Conservation (phyloP, 805 yeast genomes). For the Metschnikowia amazonensis region DNA sequence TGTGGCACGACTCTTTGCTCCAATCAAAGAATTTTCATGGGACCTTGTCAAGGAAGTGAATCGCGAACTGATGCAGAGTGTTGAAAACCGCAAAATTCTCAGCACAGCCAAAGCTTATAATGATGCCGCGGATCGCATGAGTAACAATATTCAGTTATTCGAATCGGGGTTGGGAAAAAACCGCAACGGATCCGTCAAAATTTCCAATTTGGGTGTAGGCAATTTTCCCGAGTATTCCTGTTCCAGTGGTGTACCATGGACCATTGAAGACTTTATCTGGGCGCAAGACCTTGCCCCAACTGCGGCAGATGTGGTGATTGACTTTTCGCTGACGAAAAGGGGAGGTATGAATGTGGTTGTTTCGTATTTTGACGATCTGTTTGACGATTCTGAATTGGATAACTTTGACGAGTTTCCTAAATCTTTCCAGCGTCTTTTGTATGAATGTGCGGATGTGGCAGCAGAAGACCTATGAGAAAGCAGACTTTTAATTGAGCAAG, state of each 20-base stretch:
- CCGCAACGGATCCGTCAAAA: slow-evolving; percentile 30
- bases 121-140: slow-evolving; percentile 13
- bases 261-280: slow-evolving; percentile 29
- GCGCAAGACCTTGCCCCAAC: slow-evolving; percentile 35
- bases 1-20: slow-evolving; percentile 27
- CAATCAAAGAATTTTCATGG: slow-evolving; percentile 32
- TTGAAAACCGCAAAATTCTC: slow-evolving; percentile 23
- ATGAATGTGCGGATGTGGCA: slow-evolving; percentile 7
- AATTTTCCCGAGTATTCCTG: slow-evolving; percentile 19
- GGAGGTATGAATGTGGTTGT: slow-evolving; percentile 37
- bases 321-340: slow-evolving; percentile 25
- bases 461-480: no score
- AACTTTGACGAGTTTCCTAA: slow-evolving; percentile 25
- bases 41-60: slow-evolving; percentile 24
- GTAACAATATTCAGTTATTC: slow-evolving; percentile 24
- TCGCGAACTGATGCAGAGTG: slow-evolving; percentile 17
- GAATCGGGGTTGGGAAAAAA: slow-evolving; percentile 20
- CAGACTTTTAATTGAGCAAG: no score
- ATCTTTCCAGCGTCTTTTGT: slow-evolving; percentile 13
- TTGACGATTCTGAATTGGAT: slow-evolving; percentile 22
- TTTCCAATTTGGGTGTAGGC: slow-evolving; percentile 36
- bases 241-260: slow-evolving; percentile 18
- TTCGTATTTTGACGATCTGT: slow-evolving; percentile 27
- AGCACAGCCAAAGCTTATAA: slow-evolving; percentile 21
- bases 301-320: slow-evolving; percentile 34